phyloP scores from a whole-genome alignment of 345 rosid genomes.

The Firmiana major region DNA sequence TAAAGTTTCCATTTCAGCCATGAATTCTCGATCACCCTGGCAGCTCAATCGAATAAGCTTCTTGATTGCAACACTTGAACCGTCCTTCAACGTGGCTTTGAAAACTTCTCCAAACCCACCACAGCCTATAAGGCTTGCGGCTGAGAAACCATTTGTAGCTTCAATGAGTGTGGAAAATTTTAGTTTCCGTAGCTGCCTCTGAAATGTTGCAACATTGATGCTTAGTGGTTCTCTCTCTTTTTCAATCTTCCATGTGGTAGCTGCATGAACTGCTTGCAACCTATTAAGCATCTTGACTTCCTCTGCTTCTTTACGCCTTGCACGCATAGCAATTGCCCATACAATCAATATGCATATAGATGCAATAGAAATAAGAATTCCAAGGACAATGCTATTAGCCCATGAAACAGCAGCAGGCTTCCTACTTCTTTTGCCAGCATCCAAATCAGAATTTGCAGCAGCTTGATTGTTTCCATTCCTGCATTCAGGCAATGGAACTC shows the following conservation, averaged over 20 bases:
- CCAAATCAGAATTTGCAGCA: slow-evolving; percentile 22
- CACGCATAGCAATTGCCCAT: slow-evolving; percentile 48
- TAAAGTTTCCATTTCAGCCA: slow-evolving; percentile 97
- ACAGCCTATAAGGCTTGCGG: slow-evolving; percentile 73
- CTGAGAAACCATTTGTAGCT: slow-evolving; percentile 85
- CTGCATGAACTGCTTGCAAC: slow-evolving; percentile 73
- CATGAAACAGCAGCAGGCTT: slow-evolving; percentile 46
- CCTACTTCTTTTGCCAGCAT: slow-evolving; percentile 30
- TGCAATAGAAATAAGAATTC: slow-evolving; percentile 77
- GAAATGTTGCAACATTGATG: slow-evolving; percentile 91
- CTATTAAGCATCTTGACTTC: slow-evolving; percentile 83
- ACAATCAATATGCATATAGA: slow-evolving; percentile 64
- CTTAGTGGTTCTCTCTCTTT: slow-evolving; percentile 95
- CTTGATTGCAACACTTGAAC: slow-evolving; percentile 91
- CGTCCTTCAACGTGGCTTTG: slow-evolving; percentile 89
- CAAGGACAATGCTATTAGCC: slow-evolving; percentile 82
- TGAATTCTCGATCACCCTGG: slow-evolving; percentile 96
- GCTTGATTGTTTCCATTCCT: slow-evolving; percentile 50
- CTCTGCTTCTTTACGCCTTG: slow-evolving; percentile 71
- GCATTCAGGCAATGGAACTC: slow-evolving; percentile 85
- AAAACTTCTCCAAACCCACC: slow-evolving; percentile 98
- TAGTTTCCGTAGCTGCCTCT: slow-evolving; percentile 75
- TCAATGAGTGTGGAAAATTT: slow-evolving; percentile 92
- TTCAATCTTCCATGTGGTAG: slow-evolving; percentile 96
- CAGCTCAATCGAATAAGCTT: slow-evolving; percentile 82